phyloP scores from a whole-genome alignment of 129 eudicot genomes.

The Escallonia herrerae region DNA sequence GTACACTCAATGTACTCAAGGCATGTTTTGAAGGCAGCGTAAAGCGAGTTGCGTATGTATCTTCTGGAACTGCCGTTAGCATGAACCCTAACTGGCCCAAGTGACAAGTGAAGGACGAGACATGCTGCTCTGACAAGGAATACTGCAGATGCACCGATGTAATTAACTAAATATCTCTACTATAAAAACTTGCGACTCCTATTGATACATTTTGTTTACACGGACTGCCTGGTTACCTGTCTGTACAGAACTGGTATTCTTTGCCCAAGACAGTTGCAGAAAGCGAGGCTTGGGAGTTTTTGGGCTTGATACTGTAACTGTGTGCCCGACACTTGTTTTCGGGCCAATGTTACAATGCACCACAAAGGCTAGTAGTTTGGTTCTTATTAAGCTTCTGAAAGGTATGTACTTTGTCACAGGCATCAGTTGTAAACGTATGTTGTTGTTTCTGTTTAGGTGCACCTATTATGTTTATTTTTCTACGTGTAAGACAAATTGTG shows the following conservation, averaged over 20 bases:
- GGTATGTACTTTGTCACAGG: constrained; percentile 25
- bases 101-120: constrained; percentile 62
- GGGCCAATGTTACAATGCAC: constrained; percentile 76
- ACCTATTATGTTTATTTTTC: no score
- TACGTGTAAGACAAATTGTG: no score
- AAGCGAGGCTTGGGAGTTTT: constrained; percentile 65
- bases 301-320: constrained; percentile 50
- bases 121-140: constrained; percentile 83
- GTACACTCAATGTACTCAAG: constrained; percentile 74
- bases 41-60: constrained; percentile 53
- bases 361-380: constrained; percentile 59
- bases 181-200: neutral
- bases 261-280: constrained; percentile 72
- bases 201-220: neutral
- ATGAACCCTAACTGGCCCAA: constrained; percentile 54
- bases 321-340: constrained; percentile 52
- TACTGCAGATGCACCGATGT: constrained; percentile 78
- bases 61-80: constrained; percentile 56
- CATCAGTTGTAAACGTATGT: no score
- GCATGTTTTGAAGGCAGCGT: constrained; percentile 71
- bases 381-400: constrained; percentile 64
- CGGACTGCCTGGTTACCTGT: neutral
- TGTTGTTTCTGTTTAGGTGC: no score
- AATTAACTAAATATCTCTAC: constrained; percentile 6
- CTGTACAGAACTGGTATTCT: constrained; percentile 73